These are phyloP conservation scores for Nicotiana tabacum DNA, from an alignment of 257 asterid species.

Conservation along the genomic window DNA sequence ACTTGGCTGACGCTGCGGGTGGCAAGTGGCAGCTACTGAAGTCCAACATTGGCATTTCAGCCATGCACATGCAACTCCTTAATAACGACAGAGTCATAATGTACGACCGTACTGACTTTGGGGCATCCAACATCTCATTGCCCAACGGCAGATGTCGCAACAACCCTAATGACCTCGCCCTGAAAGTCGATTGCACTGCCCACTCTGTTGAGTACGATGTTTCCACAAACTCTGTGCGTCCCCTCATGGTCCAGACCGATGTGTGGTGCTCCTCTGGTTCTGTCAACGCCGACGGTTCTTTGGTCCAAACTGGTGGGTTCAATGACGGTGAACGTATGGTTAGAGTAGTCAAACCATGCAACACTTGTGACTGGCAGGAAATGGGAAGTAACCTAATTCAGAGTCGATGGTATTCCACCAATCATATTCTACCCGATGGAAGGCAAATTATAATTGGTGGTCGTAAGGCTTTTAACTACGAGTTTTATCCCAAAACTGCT, in stretches of 20 bases:
- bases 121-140: constrained; percentile 37
- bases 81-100: constrained; percentile 23
- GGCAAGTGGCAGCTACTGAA: constrained; percentile 40
- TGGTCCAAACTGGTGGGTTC: constrained; percentile 47
- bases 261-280: constrained; percentile 56
- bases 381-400: neutral
- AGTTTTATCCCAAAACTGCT: constrained; percentile 17
- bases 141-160: constrained; percentile 34
- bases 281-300: constrained; percentile 26
- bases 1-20: constrained; percentile 15
- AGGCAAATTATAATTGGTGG: constrained; percentile 24
- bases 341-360: constrained; percentile 3
- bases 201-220: constrained; percentile 54
- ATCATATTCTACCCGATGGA: constrained; percentile 22
- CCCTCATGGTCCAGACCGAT: constrained; percentile 41
- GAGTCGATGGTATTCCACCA: constrained; percentile 29
- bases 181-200: constrained; percentile 41
- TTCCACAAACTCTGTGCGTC: constrained; percentile 25
- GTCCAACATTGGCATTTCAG: constrained; percentile 8
- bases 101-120: constrained; percentile 47
- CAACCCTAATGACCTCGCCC: constrained; percentile 16
- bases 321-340: constrained; percentile 19
- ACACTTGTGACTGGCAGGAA: constrained; percentile 25
- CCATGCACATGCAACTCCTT: no score
- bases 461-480: constrained; percentile 18